A percentile compares a stretch with the other conserved stretches of the same genome.
Evolutionary conservation across 2,329 filamentous ascomycete genomes (phyloP).

Genomic region (Phyllosticta citribraziliensis): DNA sequence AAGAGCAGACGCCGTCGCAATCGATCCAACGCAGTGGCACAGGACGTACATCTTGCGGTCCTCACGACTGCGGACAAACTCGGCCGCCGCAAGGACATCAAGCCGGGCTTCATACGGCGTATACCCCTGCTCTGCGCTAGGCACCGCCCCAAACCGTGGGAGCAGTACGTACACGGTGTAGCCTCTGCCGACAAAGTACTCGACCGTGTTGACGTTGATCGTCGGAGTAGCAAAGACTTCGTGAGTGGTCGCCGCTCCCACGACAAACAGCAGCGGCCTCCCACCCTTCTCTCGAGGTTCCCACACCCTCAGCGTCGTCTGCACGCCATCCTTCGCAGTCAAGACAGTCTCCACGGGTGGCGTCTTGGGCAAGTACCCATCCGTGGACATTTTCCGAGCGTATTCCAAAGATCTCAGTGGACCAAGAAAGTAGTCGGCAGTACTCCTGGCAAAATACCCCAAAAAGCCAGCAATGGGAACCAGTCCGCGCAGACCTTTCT

Average conservation of each 20-base stretch:
- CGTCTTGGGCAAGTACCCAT: slow-evolving; percentile 42
- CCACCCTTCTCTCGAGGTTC: slow-evolving; percentile 24
- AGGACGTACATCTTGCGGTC: slow-evolving; percentile 44
- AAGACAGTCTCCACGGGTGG: slow-evolving; percentile 36
- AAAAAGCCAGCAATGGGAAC: slow-evolving; percentile 30
- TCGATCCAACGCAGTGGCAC: slow-evolving; percentile 55
- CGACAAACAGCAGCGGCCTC: slow-evolving; percentile 47
- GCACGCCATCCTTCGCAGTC: slow-evolving; percentile 43
- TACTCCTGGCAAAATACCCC: slow-evolving; percentile 48
- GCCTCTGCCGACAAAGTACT: slow-evolving; percentile 51
- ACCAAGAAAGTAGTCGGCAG: slow-evolving; percentile 43
- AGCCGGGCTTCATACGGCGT: slow-evolving; percentile 52
- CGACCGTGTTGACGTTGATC: slow-evolving; percentile 52
- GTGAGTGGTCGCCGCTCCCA: slow-evolving; percentile 54
- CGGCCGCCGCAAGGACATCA: slow-evolving; percentile 48
- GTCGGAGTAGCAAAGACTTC: slow-evolving; percentile 54
- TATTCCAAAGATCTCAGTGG: slow-evolving; percentile 32
- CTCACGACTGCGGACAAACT: slow-evolving; percentile 38
- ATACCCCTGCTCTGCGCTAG: slow-evolving; percentile 42
- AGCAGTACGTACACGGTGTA: slow-evolving; percentile 51
- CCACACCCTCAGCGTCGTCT: slow-evolving; percentile 48
- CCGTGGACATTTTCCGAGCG: slow-evolving; percentile 36
- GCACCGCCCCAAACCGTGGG: slow-evolving; percentile 47
- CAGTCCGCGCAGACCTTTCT: neutral
- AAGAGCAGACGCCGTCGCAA: slow-evolving; percentile 49